These are phyloP conservation scores for Pythium plurisporium DNA, from an alignment of 352 stramenopile genomes.

Conservation along the genomic window DNA sequence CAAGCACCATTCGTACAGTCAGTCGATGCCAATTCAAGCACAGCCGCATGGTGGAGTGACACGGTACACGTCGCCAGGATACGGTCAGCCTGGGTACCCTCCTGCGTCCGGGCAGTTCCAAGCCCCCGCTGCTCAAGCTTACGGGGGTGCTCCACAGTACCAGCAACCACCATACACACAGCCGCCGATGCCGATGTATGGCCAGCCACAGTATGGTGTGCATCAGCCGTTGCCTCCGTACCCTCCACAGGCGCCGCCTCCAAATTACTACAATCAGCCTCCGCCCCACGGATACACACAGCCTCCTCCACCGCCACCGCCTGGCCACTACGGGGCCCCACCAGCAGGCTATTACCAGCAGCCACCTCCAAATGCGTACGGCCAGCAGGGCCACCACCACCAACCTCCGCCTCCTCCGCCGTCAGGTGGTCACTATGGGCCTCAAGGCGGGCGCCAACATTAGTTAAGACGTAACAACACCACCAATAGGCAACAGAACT, in stretches of 20 bases:
- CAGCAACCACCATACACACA: conserved; percentile 12
- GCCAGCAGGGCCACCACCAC: conserved; percentile 15
- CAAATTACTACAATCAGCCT: conserved; percentile 20
- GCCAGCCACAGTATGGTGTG: conserved; percentile 4
- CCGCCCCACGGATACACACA: conserved; percentile 13
- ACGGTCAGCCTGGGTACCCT: conserved; percentile 15
- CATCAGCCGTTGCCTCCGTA: conserved; percentile 18
- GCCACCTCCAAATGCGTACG: conserved; percentile 9
- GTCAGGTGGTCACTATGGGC: conserved; percentile 6
- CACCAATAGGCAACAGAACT: not conserved
- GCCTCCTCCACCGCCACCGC: conserved; percentile 6
- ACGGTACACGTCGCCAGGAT: conserved; percentile 26
- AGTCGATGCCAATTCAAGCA: conserved; percentile 11
- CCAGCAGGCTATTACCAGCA: conserved; percentile 20
- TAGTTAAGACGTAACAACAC: not conserved
- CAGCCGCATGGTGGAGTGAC: conserved; percentile 25
- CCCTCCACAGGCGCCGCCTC: conserved; percentile 12
- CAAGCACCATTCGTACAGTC: not conserved
- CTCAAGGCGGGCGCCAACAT: conserved; percentile 13
- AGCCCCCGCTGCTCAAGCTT: not conserved
- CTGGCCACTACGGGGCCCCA: conserved; percentile 14
- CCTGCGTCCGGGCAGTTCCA: conserved; percentile 5
- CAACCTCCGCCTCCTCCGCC: conserved; percentile 18
- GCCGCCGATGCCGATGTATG: conserved; percentile 16
- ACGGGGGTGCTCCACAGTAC: conserved; percentile 15